Evolutionary conservation across 2,329 filamentous ascomycete genomes (phyloP).

Genomic region (Arachnomyces sp.): DNA sequence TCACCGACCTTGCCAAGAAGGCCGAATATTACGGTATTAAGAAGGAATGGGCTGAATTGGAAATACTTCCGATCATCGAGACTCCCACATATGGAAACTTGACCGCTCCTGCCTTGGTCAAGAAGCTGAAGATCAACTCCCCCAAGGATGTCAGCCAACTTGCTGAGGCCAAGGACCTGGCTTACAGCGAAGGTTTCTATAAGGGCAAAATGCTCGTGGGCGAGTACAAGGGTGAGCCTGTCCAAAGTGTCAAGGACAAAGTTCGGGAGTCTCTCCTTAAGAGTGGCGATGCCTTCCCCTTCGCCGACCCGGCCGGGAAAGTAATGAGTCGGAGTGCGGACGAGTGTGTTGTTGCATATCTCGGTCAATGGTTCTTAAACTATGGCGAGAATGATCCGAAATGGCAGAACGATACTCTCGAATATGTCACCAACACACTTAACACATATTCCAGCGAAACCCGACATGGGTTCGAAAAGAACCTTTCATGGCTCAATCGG

Average conservation of each 20-base stretch:
- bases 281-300: slow-evolving; percentile 73
- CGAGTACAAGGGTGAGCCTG: slow-evolving; percentile 78
- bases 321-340: slow-evolving; percentile 86
- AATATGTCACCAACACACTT: slow-evolving; percentile 63
- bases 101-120: slow-evolving; percentile 73
- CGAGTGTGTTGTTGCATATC: slow-evolving; percentile 83
- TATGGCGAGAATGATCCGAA: slow-evolving; percentile 76
- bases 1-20: slow-evolving; percentile 85
- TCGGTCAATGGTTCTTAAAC: slow-evolving; percentile 98
- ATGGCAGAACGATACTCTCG: slow-evolving; percentile 71
- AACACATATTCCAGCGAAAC: slow-evolving; percentile 76
- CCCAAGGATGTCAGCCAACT: slow-evolving; percentile 90
- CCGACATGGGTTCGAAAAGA: slow-evolving; percentile 72
- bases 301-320: slow-evolving; percentile 85
- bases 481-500: slow-evolving; percentile 85
- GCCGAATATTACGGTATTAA: slow-evolving; percentile 92
- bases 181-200: slow-evolving; percentile 97
- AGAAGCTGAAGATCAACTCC: slow-evolving; percentile 92
- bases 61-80: slow-evolving; percentile 81
- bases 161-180: slow-evolving; percentile 87
- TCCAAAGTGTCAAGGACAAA: slow-evolving; percentile 79
- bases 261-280: slow-evolving; percentile 72
- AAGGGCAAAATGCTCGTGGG: slow-evolving; percentile 84
- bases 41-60: slow-evolving; percentile 90
- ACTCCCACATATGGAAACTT: slow-evolving; percentile 83